phyloP scores from a whole-genome alignment of 1,284 basidiomycete species.

The Sanguinoderma infundibulare region DNA sequence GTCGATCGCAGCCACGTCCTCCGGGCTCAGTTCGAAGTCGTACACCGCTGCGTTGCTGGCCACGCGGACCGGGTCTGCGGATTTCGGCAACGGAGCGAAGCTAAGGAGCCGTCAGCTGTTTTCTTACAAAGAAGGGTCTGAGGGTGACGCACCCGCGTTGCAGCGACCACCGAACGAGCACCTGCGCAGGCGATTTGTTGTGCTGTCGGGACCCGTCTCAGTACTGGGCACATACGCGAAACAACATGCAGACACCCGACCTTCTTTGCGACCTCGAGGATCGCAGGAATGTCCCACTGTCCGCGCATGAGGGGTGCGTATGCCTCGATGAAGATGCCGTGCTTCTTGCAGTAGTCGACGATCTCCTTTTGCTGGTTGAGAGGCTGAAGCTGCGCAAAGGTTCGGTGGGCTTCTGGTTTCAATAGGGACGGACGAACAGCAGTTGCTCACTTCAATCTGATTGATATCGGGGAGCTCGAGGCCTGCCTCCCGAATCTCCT shows the following conservation, averaged over 20 bases:
- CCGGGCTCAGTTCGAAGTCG: constrained; percentile 52
- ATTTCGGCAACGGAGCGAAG: constrained; percentile 58
- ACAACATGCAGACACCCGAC: constrained; percentile 23
- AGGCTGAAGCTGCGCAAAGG: constrained; percentile 65
- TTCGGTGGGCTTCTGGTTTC: background rate
- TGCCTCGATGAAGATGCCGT: constrained; percentile 75
- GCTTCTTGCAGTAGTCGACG: constrained; percentile 71
- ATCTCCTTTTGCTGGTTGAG: constrained; percentile 83
- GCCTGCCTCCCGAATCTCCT: constrained; percentile 70
- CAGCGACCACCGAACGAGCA: constrained; percentile 73
- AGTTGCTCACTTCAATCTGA: constrained; percentile 71
- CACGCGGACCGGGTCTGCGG: constrained; percentile 50
- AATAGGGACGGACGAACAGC: background rate
- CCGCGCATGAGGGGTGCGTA: constrained; percentile 57
- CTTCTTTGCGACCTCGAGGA: constrained; percentile 49
- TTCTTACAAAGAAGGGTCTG: background rate
- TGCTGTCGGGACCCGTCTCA: constrained; percentile 37
- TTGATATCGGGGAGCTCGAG: constrained; percentile 75
- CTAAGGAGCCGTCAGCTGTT: constrained; percentile 28
- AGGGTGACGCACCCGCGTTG: constrained; percentile 48
- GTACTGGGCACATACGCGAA: background rate
- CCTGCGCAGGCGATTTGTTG: constrained; percentile 56
- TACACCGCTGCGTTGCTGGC: constrained; percentile 54
- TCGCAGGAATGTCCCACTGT: constrained; percentile 41
- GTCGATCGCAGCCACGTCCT: constrained; percentile 54